These are phyloP conservation scores for Aleurites moluccanus DNA, from an alignment of 441 rosid species.

Conservation along the genomic window DNA sequence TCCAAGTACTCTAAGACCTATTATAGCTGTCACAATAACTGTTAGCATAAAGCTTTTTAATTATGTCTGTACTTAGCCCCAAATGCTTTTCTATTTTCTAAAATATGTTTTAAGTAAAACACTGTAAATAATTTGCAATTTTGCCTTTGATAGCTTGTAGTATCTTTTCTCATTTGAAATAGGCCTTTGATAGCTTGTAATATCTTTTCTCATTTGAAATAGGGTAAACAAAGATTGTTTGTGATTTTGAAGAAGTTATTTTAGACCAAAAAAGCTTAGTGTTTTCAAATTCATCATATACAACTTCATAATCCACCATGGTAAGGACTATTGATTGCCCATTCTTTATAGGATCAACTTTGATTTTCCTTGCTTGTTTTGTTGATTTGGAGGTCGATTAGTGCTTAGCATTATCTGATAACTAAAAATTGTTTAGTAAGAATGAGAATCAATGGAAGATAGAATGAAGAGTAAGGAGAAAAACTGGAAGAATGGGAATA, in stretches of 20 bases:
- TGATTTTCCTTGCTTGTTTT: conserved; percentile 17
- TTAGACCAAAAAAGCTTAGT: not conserved
- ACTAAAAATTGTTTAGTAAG: too few relatives aligned
- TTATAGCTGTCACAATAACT: conserved; percentile 9
- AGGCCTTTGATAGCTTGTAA: too few relatives aligned
- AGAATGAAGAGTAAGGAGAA: too few relatives aligned
- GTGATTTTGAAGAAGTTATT: too few relatives aligned
- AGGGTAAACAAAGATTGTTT: too few relatives aligned
- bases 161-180: conserved; percentile 13
- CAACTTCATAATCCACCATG: conserved; percentile 26
- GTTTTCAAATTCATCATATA: conserved; percentile 4
- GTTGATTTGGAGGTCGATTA: conserved; percentile 19
- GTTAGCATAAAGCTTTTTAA: conserved; percentile 48
- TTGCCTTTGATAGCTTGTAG: too few relatives aligned
- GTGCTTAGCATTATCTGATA: not conserved
- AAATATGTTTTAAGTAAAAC: conserved; percentile 43
- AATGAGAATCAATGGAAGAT: too few relatives aligned
- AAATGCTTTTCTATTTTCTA: conserved; percentile 47
- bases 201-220: conserved; percentile 1
- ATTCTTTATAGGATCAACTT: conserved; percentile 12
- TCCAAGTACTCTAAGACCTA: conserved; percentile 35
- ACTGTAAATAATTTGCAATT: not conserved
- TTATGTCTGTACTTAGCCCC: conserved; percentile 49
- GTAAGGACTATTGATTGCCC: conserved; percentile 12
- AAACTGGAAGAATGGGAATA: too few relatives aligned